These are phyloP conservation scores for Pyrenochaeta sp. DNA, from an alignment of 2,329 filamentous ascomycete genomes.

Conservation along the genomic window DNA sequence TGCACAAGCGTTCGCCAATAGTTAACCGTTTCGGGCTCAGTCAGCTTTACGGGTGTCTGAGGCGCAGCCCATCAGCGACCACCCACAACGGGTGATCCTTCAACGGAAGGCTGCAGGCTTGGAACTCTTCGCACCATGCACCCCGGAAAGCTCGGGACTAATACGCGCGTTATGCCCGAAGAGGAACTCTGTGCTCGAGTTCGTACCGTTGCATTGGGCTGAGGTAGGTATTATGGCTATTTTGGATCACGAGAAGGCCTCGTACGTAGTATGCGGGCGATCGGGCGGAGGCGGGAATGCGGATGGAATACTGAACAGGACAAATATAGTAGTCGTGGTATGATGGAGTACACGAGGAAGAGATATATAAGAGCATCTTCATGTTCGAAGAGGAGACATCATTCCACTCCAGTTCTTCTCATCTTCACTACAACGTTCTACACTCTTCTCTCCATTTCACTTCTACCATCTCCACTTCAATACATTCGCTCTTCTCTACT, in stretches of 20 bases:
- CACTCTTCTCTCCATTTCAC: background rate
- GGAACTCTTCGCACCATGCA: background rate
- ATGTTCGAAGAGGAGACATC: background rate
- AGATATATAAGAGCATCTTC: background rate
- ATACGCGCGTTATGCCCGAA: background rate
- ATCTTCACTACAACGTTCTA: slow-evolving; percentile 2
- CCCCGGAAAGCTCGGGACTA: background rate
- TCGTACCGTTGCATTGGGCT: slow-evolving; percentile 1
- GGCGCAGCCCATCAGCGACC: slow-evolving; percentile 4
- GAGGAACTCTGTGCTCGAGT: background rate
- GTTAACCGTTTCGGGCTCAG: background rate
- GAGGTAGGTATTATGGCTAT: background rate
- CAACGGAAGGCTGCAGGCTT: background rate
- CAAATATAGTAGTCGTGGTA: slow-evolving; percentile 1
- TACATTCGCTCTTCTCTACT: background rate
- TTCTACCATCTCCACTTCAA: slow-evolving; percentile 1
- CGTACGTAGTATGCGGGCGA: background rate
- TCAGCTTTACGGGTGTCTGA: slow-evolving; percentile 2
- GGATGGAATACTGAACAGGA: no score
- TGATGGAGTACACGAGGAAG: background rate
- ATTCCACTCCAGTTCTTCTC: no score
- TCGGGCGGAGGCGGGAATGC: background rate
- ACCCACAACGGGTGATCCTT: slow-evolving; percentile 1
- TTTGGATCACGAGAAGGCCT: slow-evolving; percentile 1
- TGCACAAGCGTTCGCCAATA: background rate